These are phyloP conservation scores for Trichoderma asperelloides DNA, from an alignment of 495 filamentous ascomycete species.

Conservation along the genomic window DNA sequence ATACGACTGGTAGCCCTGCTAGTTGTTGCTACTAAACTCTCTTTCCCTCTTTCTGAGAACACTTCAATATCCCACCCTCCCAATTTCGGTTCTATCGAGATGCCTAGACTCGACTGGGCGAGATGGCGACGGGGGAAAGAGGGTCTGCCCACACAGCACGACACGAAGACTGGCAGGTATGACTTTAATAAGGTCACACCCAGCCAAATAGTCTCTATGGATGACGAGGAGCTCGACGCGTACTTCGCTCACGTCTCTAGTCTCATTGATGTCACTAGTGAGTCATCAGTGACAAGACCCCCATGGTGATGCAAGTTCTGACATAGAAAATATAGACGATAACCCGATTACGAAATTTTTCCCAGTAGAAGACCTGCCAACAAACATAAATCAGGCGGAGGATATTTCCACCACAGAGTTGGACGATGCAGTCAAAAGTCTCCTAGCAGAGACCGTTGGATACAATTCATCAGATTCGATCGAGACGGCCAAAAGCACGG, in stretches of 20 bases:
- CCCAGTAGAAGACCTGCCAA: constrained; percentile 22
- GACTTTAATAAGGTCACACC: constrained; percentile 46
- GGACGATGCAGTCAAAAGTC: not conserved
- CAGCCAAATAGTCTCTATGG: constrained; percentile 61
- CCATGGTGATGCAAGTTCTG: not conserved
- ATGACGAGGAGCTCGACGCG: constrained; percentile 57
- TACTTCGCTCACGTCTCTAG: constrained; percentile 44
- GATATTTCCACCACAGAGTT: not conserved
- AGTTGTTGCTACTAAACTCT: constrained; percentile 69
- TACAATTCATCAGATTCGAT: not conserved
- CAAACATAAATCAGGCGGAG: constrained; percentile 11
- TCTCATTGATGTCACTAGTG: constrained; percentile 6
- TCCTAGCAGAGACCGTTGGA: not conserved
- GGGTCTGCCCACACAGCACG: not conserved
- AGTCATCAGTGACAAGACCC: not conserved
- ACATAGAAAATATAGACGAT: constrained; percentile 16
- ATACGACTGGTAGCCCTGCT: constrained; percentile 59
- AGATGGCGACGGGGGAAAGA: not conserved
- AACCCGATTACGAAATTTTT: constrained; percentile 40
- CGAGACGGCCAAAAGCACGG: not conserved
- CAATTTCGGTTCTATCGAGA: constrained; percentile 43
- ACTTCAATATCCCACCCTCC: constrained; percentile 57
- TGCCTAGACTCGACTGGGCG: not conserved
- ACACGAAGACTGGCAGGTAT: constrained; percentile 6
- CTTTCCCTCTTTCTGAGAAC: constrained; percentile 57